Evolutionary conservation across 2,329 filamentous ascomycete species (phyloP).

Genomic region (Fusarium xyrophilum): DNA sequence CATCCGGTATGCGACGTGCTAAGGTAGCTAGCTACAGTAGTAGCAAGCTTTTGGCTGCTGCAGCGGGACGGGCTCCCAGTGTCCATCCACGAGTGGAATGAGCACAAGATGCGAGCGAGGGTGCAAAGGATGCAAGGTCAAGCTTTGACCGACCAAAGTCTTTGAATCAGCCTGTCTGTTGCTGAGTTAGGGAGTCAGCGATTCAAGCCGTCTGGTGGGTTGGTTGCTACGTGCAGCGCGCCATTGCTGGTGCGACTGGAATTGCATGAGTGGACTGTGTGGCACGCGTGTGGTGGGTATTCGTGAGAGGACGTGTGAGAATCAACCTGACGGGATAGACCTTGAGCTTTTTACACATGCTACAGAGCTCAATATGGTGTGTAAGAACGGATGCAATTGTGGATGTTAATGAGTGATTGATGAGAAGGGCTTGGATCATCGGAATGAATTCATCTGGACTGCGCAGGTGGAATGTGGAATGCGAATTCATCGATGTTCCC

Average conservation of each 20-base stretch:
- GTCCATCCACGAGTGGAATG: slow-evolving; percentile 37
- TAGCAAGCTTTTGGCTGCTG: slow-evolving; percentile 27
- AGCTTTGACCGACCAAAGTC: slow-evolving; percentile 31
- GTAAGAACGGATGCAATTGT: slow-evolving; percentile 14
- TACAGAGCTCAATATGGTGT: slow-evolving; percentile 4
- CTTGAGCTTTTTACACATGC: slow-evolving; percentile 15
- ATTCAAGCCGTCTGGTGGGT: slow-evolving; percentile 36
- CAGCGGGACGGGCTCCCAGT: slow-evolving; percentile 22
- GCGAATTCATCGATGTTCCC: background rate
- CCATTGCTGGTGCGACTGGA: slow-evolving; percentile 38
- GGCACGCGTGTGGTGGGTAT: slow-evolving; percentile 29
- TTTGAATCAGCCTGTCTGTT: slow-evolving; percentile 37
- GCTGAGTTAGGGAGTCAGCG: slow-evolving; percentile 41
- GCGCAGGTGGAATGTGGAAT: background rate
- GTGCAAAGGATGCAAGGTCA: slow-evolving; percentile 35
- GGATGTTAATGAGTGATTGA: slow-evolving; percentile 2
- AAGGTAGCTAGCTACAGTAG: slow-evolving; percentile 14
- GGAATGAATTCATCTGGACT: background rate
- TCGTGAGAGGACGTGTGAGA: slow-evolving; percentile 26
- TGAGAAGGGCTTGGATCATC: background rate
- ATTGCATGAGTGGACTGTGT: slow-evolving; percentile 35
- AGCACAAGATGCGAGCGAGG: slow-evolving; percentile 33
- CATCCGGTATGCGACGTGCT: slow-evolving; percentile 12
- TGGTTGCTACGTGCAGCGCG: slow-evolving; percentile 33
- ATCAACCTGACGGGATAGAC: slow-evolving; percentile 2